Evolutionary conservation across 1,284 basidiomycete species (phyloP), one percentile per base, ranked within the genome.

Genomic region (Somion occarium): DNA sequence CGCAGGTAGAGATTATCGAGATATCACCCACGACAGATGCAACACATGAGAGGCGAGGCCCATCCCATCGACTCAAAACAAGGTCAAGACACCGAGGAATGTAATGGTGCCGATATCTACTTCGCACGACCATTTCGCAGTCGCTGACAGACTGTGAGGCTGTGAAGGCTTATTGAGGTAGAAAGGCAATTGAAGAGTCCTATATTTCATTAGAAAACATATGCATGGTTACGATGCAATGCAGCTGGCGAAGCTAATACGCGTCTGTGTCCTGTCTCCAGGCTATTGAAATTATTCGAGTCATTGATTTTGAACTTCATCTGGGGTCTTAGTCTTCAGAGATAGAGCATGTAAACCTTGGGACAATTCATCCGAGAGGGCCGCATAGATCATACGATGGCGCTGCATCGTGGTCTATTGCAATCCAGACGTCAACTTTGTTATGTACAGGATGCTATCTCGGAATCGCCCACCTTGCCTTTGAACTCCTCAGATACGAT

Each of bases 261-360:
- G 30, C 30, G 30, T 15, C 30, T 34, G 30, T 15, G 30, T 7
- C 30, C 30, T 34, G 7, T 7, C 15, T 34, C 7, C 30, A 7
- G 7, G 7, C 30, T 34, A 7, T 7, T 7, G 30, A 34, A 34
- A 34, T 7, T 15, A 34, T 15, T 7, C 7, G 30, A 15, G 30
- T 34, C 15, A 34, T 15, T 34, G 30, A 15, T 7, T 34, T 34
- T 34, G 57, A 46, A 65, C 63, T 62, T 87, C 85, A 54, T 76
- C 74, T 41, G 75, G 71, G 2, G 88, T 88, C 66, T 78, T 83
- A 3, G 88, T 86, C 56, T 80, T 80, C 57, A 91, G 67, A n/a
- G 86, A 86, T 37, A 91, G 70, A 1, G 89, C 83, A 60, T 91
- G 88, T 37, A 91, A 64, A 1, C 88, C 88, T 54, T 77, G 70